Base-by-base conservation (phyloP, 2,329 filamentous ascomycete genomes). In the Lachnellula occidentalis region DNA sequence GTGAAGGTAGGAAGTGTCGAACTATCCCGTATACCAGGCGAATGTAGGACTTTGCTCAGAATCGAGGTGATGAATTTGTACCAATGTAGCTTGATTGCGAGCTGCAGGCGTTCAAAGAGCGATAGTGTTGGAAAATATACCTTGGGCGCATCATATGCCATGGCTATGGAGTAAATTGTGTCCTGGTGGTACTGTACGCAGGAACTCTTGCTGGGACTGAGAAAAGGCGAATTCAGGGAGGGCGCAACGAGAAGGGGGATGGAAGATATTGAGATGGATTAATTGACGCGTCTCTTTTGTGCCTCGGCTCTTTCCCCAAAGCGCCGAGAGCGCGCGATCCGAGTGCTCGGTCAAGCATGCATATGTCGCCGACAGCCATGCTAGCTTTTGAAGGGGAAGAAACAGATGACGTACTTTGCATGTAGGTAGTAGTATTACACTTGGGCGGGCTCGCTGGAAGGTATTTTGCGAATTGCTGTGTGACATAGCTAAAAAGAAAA, bases 1-100 rank as follows among this genome's bases (percentile, higher is more conserved):
- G 53, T 61, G 31, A 51, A 59, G 2, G 59, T 64, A 14, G 63
- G 63, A 9, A 54, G 56, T 17, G 55, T 58, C 8, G 54, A 54
- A 11, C 17, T 48, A 22, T 63, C 51, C 39, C 57, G 45, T 14
- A 63, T 51, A 14, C 50, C 50, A 36, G 60, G 62, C 2, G 63
- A 34, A 21, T 50, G 42, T 9, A 57, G 5, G 2, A 60, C 12
- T 11, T 27, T 34, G 41, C 63, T 52, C 31, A 50, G 48, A n/a
- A 14, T 22, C 2, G 22, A 58, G 11, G 51, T 31, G 3, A 61
- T 15, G 19, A 51, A 49, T 48, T 61, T 60, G 34, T 59, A 15
- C 19, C 60, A 15, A 15, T 45, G 52, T 17, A 61, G 45, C 34
- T 49, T 48, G 34, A 61, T 43, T 5, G 47, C 22, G 46, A 51